These are phyloP conservation scores for Carallia brachiata DNA, from an alignment of 345 rosid genomes.

Conservation along the genomic window DNA sequence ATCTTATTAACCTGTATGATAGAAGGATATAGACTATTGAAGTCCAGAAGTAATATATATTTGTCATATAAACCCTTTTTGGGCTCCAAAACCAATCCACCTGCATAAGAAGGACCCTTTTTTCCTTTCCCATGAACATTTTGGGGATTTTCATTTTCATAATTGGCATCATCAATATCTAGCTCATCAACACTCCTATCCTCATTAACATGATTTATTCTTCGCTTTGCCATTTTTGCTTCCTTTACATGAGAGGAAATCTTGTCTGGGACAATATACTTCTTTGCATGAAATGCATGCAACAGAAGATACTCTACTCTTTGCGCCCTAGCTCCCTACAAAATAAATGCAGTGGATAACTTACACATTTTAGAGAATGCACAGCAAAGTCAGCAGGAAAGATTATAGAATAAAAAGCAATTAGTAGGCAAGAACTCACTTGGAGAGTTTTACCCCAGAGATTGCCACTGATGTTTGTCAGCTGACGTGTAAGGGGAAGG, in stretches of 20 bases:
- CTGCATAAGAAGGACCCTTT: constrained; percentile 91
- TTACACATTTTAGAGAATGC: not conserved
- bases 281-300: constrained; percentile 89
- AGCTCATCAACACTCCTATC: constrained; percentile 44
- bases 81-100: constrained; percentile 97
- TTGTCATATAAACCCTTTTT: constrained; percentile 94
- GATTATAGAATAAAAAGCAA: not conserved
- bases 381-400: constrained; percentile 9
- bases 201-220: constrained; percentile 43
- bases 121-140: constrained; percentile 55
- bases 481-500: constrained; percentile 98
- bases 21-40: constrained; percentile 98
- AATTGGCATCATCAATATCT: constrained; percentile 39
- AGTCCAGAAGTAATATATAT: constrained; percentile 89
- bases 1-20: constrained; percentile 77
- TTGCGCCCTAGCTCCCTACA: constrained; percentile 97
- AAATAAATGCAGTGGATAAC: constrained; percentile 13
- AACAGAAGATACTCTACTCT: constrained; percentile 89
- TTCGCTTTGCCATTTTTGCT: constrained; percentile 53
- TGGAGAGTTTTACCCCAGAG: constrained; percentile 98
- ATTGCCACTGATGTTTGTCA: constrained; percentile 96
- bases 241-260: constrained; percentile 52
- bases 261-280: constrained; percentile 94
- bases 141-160: constrained; percentile 42
- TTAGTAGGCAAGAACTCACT: constrained; percentile 43